Evolutionary conservation across 2,329 filamentous ascomycete species (phyloP).

Genomic region (Talaromyces sp.): DNA sequence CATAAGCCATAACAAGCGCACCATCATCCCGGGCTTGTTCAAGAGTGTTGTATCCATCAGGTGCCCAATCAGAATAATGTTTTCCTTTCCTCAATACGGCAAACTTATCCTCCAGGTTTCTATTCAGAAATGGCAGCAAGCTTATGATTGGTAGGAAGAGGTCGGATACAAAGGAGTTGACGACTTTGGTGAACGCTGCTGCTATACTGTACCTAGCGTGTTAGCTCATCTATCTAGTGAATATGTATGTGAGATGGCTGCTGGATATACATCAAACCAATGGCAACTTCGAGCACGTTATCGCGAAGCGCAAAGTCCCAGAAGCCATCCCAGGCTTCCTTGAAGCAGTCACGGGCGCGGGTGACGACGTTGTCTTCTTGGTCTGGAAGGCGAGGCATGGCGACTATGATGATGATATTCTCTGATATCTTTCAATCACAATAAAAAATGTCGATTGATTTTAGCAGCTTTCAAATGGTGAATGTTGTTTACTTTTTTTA

Average conservation of each 20-base stretch:
- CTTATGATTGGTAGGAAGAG: constrained; percentile 9
- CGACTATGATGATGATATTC: too few relatives aligned
- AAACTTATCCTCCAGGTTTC: constrained; percentile 12
- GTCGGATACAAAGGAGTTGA: constrained; percentile 13
- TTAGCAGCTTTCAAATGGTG: not conserved
- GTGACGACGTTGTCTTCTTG: constrained; percentile 1
- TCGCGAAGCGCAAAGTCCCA: constrained; percentile 15
- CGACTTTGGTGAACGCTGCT: constrained; percentile 14
- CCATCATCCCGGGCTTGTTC: constrained; percentile 11
- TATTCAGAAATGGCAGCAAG: constrained; percentile 3
- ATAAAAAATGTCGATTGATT: not conserved
- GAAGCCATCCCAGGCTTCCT: constrained; percentile 12
- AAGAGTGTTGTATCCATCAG: constrained; percentile 7
- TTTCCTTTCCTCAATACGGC: constrained; percentile 5
- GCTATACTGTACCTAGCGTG: not conserved
- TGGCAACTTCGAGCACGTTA: constrained; percentile 13
- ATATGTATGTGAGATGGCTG: not conserved
- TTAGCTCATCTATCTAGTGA: not conserved
- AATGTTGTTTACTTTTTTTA: not conserved
- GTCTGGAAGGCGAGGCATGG: constrained; percentile 4
- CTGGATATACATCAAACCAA: constrained; percentile 10
- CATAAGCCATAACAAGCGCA: constrained; percentile 13
- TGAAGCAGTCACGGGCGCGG: not conserved
- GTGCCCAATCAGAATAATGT: not conserved
- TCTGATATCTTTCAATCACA: not conserved